A percentile compares a stretch with the other conserved stretches of the same genome.
Evolutionary conservation across 139 green algal genomes (phyloP).

Genomic region (Chlorella vulgaris): DNA sequence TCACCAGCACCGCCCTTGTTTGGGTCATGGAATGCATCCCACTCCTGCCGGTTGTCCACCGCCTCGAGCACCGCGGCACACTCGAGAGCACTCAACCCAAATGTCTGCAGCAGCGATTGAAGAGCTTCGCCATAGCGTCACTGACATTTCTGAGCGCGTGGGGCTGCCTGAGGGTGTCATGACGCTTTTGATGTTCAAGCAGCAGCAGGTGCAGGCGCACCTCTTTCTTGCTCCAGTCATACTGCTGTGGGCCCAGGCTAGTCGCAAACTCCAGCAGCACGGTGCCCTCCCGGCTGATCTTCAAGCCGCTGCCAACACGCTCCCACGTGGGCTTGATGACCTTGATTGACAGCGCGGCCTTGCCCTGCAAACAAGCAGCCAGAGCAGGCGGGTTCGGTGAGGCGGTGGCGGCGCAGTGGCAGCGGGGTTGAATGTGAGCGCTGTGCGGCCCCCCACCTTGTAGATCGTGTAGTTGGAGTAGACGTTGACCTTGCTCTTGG

Average conservation of each 20-base stretch:
- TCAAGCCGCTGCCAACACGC: conserved; percentile 8
- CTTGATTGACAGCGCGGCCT: conserved; percentile 45
- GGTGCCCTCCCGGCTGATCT: conserved; percentile 34
- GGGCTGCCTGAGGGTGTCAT: no score
- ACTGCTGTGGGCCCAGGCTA: conserved; percentile 27
- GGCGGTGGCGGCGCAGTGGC: not conserved
- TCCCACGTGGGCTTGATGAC: conserved; percentile 50
- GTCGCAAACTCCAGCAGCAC: conserved; percentile 53
- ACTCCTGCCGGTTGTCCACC: not conserved
- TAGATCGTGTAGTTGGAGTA: conserved; percentile 45
- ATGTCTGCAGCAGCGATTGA: conserved; percentile 5
- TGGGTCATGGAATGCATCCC: conserved; percentile 43
- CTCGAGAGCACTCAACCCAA: conserved; percentile 43
- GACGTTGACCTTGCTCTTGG: conserved; percentile 1
- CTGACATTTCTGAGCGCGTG: not conserved
- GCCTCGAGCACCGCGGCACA: conserved; percentile 43
- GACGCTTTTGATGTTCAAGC: no score
- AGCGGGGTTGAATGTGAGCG: not conserved
- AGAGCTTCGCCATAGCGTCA: not conserved
- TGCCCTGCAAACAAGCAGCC: conserved; percentile 4
- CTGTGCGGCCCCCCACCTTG: conserved; percentile 21
- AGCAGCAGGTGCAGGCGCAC: not conserved
- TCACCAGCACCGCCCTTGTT: conserved; percentile 28
- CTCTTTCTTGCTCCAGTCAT: conserved; percentile 50
- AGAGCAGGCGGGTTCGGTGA: not conserved